These are phyloP conservation scores for Neurospora cerealis DNA, from an alignment of 495 filamentous ascomycete species.

Conservation along the genomic window DNA sequence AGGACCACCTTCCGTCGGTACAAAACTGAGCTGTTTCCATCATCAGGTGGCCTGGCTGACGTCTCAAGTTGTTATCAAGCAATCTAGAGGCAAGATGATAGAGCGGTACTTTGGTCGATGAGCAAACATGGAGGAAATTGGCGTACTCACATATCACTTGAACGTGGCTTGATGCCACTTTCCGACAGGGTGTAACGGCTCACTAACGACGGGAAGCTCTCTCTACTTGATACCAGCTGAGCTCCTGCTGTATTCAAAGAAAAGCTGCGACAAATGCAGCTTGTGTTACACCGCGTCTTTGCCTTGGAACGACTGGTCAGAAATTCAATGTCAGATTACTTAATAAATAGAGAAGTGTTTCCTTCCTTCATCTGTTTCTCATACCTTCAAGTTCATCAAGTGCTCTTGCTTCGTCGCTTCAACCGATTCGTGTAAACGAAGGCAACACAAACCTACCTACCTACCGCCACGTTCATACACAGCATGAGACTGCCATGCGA, in stretches of 20 bases:
- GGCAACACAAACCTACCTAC: not conserved
- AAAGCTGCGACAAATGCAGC: not conserved
- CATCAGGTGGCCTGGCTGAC: not conserved
- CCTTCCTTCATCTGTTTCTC: not conserved
- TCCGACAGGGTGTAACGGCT: not conserved
- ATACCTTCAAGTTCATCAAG: not conserved
- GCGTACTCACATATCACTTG: not conserved
- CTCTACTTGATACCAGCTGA: not conserved
- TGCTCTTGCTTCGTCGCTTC: not conserved
- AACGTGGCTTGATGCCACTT: not conserved
- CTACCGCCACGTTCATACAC: not conserved
- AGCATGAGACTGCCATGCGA: not conserved
- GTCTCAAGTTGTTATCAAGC: not conserved
- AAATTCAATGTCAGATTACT: not conserved
- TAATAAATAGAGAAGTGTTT: not conserved
- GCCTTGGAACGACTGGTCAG: not conserved
- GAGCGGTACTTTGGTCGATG: not conserved
- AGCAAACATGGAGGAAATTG: not conserved
- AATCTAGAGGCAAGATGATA: not conserved
- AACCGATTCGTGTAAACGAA: not conserved
- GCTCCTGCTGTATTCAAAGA: not conserved
- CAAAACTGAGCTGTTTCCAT: not conserved
- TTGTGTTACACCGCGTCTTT: not conserved
- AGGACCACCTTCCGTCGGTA: slow-evolving; percentile 8
- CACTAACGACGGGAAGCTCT: not conserved